Percentiles rank a stretch among this genome's conserved stretches.
Conservation (phyloP, 1,139 yeast genomes). For the Candida albicans region DNA sequence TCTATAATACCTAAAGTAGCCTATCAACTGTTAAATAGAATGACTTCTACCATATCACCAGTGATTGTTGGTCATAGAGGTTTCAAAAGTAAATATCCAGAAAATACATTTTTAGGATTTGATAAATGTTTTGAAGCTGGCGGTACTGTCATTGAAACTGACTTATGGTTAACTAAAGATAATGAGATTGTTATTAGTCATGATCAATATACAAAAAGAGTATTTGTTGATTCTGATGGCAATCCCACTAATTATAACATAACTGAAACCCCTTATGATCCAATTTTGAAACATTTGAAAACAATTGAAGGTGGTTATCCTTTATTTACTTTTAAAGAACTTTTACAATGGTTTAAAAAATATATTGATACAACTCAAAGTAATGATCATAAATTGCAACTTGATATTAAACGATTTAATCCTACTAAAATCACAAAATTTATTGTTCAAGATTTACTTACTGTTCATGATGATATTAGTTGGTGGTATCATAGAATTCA, state of each 20-base stretch:
- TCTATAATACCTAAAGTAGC: not conserved
- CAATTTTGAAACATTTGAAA: conserved; percentile 46
- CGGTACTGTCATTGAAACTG: conserved; percentile 77
- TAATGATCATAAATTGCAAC: conserved; percentile 49
- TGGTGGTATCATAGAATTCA: conserved; percentile 72
- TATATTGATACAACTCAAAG: conserved; percentile 28
- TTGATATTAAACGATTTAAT: conserved; percentile 79
- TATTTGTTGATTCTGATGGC: conserved; percentile 53
- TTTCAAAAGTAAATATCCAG: conserved; percentile 66
- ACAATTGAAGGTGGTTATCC: conserved; percentile 57
- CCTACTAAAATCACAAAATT: conserved; percentile 56
- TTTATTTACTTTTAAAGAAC: conserved; percentile 61
- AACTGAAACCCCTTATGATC: conserved; percentile 38
- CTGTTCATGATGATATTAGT: conserved; percentile 47
- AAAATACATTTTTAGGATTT: conserved; percentile 76
- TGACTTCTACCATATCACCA: conserved; percentile 19
- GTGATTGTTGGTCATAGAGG: conserved; percentile 49
- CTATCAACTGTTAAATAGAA: not conserved
- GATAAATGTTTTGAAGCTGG: conserved; percentile 68
- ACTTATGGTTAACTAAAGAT: conserved; percentile 77
- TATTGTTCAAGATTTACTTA: conserved; percentile 50
- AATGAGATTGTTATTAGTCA: conserved; percentile 76
- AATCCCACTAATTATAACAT: conserved; percentile 41
- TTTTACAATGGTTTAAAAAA: conserved; percentile 57
- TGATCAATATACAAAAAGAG: conserved; percentile 58